A percentile compares a stretch with the other conserved stretches of the same genome.
Evolutionary conservation across 345 rosid genomes (phyloP).

Genomic region (Salix arbutifolia): DNA sequence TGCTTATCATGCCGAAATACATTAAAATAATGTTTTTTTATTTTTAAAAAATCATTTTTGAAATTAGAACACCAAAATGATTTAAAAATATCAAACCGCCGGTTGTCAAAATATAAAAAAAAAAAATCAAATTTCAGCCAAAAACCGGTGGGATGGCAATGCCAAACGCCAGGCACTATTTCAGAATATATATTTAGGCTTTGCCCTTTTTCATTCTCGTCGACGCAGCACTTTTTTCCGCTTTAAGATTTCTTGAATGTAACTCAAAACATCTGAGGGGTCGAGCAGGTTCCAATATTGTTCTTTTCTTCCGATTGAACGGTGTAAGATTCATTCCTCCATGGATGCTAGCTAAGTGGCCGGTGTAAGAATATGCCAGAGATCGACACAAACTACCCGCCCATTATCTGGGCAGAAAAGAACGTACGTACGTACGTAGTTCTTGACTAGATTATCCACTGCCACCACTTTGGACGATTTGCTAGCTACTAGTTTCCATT

Average conservation of each 20-base stretch:
- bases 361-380: neutral
- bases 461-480: neutral
- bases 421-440: neutral
- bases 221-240: conserved; percentile 10
- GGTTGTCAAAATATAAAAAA: no score
- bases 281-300: conserved; percentile 19
- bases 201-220: conserved; percentile 7
- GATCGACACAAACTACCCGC: neutral
- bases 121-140: no score
- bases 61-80: no score
- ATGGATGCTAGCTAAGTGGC: no score
- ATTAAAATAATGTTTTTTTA: no score
- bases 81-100: no score
- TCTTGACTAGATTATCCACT: neutral
- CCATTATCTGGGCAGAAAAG: neutral
- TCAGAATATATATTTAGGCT: neutral
- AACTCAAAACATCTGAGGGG: conserved; percentile 47
- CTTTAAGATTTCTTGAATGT: conserved; percentile 41
- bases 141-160: no score
- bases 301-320: conserved; percentile 32
- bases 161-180: no score
- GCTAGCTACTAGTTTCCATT: no score
- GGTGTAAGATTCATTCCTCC: conserved; percentile 17
- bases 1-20: no score
- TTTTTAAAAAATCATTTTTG: no score